Evolutionary conservation across 2,329 filamentous ascomycete species (phyloP), one percentile per base, ranked within the genome.

Genomic region (Alternaria atra): DNA sequence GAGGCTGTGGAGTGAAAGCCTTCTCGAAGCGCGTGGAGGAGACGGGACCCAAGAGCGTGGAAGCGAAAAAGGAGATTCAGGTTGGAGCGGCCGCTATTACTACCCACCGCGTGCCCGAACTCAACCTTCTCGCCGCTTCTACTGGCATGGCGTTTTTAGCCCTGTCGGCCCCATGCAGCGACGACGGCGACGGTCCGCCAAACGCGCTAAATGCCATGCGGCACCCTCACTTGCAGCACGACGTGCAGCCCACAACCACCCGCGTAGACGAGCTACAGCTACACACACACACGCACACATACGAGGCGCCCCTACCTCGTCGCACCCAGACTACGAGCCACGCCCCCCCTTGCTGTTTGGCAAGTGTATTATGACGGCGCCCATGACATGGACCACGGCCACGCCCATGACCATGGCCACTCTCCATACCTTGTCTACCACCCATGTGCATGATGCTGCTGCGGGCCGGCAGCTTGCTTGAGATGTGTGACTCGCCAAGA

Each of bases 21-120:
- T 73, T 73, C 71, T 72, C 67, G 71, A 73, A 73, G 71, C 68
- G 70, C 67, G 72, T 73, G 65, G 70, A 71, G 61, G 67, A 69
- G 70, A 67, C 70, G 67, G 68, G 70, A 66, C 70, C 70, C 71
- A 70, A 71, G 67, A 69, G 66, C 68, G 58, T 72, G 71, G 73
- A 73, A 73, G 70, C 71, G 72, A 73, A 73, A 60, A 71, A 72
- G 70, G 70, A 74, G 70, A 73, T 66, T 72, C 71, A 71, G 69
- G 71, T 72, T 71, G 66, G 67, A 61, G 68, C 70, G 72, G 70
- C 69, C 68, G 68, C 71, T 70, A 68, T 73, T 71, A 72, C 71
- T 75, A 73, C 70, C 66, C 67, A 69, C 67, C 59, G 59, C 63
- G 61, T 68, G 68, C 69, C 66, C 67, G 58, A 70, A 67, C 53